Evolutionary conservation across 179 eudicot species (phyloP).

Genomic region (Drosera spatulata): DNA sequence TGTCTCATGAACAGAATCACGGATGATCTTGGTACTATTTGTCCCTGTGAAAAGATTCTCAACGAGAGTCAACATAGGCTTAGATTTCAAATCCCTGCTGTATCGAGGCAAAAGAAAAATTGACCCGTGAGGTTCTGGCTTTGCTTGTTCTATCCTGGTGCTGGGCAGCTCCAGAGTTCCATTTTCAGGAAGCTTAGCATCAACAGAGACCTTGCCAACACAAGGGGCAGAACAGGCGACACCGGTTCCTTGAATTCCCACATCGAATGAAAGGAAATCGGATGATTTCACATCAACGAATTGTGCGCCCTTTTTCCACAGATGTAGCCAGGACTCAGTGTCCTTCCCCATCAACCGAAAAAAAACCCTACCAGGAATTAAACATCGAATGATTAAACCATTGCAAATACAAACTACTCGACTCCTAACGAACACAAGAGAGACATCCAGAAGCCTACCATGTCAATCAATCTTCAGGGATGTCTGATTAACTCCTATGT

Average conservation of each 20-base stretch:
- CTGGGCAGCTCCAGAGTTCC: slow-evolving; percentile 20
- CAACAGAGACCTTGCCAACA: slow-evolving; percentile 19
- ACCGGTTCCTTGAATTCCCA: slow-evolving; percentile 24
- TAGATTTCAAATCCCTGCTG: slow-evolving; percentile 30
- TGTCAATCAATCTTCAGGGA: too few relatives aligned
- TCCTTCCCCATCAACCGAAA: slow-evolving; percentile 61
- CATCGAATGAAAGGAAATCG: slow-evolving; percentile 23
- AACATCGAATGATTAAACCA: too few relatives aligned
- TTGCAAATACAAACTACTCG: too few relatives aligned
- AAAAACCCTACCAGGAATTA: slow-evolving; percentile 34
- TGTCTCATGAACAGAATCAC: slow-evolving; percentile 10
- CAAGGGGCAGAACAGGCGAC: slow-evolving; percentile 29
- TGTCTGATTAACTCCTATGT: too few relatives aligned
- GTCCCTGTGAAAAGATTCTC: slow-evolving; percentile 10
- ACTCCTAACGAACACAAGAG: too few relatives aligned
- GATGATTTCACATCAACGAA: slow-evolving; percentile 24
- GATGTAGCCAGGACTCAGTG: slow-evolving; percentile 38
- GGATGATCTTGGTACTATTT: slow-evolving; percentile 8
- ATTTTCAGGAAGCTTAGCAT: slow-evolving; percentile 17
- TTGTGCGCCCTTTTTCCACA: slow-evolving; percentile 26
- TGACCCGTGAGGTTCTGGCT: slow-evolving; percentile 36
- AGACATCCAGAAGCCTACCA: too few relatives aligned
- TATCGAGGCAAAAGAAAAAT: slow-evolving; percentile 36
- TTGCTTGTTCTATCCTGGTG: slow-evolving; percentile 20
- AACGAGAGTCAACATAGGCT: slow-evolving; percentile 5